These are phyloP conservation scores for Mycena floridula DNA, from an alignment of 768 basidiomycete species.

Conservation along the genomic window DNA sequence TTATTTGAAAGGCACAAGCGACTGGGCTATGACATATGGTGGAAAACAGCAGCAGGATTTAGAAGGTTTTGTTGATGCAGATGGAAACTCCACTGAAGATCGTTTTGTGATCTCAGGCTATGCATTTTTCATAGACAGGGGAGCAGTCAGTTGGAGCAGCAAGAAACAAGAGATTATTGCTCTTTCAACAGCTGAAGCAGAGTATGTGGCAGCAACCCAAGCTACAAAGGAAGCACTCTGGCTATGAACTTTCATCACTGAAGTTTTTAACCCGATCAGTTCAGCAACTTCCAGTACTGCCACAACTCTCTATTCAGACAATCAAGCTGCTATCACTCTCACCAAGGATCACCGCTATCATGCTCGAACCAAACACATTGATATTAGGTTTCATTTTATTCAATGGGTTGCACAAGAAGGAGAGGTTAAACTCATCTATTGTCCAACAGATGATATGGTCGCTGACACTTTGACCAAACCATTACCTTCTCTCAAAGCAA, in stretches of 20 bases:
- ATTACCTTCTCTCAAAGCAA: conserved; percentile 5
- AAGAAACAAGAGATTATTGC: conserved; percentile 3
- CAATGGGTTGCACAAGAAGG: conserved; percentile 14
- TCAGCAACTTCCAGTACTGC: not conserved
- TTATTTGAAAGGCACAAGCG: conserved; percentile 20
- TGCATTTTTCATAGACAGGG: conserved; percentile 10
- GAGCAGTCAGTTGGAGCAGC: conserved; percentile 4
- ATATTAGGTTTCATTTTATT: conserved; percentile 23
- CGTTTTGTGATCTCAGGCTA: conserved; percentile 6
- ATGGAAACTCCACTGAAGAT: conserved; percentile 7
- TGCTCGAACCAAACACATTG: conserved; percentile 23
- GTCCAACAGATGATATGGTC: conserved; percentile 6
- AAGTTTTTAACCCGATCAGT: conserved; percentile 4
- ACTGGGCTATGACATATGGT: conserved; percentile 7
- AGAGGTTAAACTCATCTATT: conserved; percentile 16
- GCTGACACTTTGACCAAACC: conserved; percentile 31
- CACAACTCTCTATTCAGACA: conserved; percentile 2
- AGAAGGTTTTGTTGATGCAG: conserved; percentile 4
- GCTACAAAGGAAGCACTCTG: conserved; percentile 10
- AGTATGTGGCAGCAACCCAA: conserved; percentile 9
- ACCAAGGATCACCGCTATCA: conserved; percentile 17
- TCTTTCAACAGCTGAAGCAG: not conserved
- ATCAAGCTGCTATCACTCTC: conserved; percentile 3
- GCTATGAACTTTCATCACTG: conserved; percentile 4
- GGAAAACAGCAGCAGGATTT: not conserved